phyloP scores from a whole-genome alignment of 352 stramenopile species.

The Thraustochytrium striatum region DNA sequence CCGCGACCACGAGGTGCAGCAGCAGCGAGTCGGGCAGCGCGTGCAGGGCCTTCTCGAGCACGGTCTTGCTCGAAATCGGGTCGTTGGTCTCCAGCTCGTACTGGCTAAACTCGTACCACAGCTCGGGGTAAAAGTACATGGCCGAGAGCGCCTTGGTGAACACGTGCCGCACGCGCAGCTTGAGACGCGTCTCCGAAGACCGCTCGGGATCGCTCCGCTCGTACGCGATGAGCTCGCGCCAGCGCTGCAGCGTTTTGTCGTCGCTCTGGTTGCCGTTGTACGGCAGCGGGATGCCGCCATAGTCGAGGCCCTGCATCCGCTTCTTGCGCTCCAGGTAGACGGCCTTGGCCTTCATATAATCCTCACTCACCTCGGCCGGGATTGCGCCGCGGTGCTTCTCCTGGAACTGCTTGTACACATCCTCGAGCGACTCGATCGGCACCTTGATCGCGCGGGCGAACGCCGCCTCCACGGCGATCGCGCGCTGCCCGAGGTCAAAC shows the following conservation, averaged over 20 bases:
- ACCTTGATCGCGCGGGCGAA: slow-evolving; percentile 13
- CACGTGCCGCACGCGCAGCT: slow-evolving; percentile 5
- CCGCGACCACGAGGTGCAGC: slow-evolving; percentile 15
- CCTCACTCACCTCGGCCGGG: slow-evolving; percentile 10
- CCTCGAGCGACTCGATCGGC: slow-evolving; percentile 3
- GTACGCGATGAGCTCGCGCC: slow-evolving; percentile 31
- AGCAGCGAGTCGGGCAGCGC: slow-evolving; percentile 38
- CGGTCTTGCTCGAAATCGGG: not conserved
- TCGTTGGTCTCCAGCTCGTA: slow-evolving; percentile 43
- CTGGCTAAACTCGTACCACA: slow-evolving; percentile 37
- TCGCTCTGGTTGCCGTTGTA: slow-evolving; percentile 8
- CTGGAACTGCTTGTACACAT: not conserved
- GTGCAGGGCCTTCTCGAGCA: slow-evolving; percentile 3
- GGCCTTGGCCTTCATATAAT: slow-evolving; percentile 37
- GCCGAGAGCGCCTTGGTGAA: not conserved
- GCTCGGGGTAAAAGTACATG: slow-evolving; percentile 40
- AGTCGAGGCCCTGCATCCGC: not conserved
- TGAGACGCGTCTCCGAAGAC: not conserved
- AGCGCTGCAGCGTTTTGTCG: not conserved
- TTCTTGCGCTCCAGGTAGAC: slow-evolving; percentile 37
- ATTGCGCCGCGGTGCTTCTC: too few relatives aligned
- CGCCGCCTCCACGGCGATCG: not conserved
- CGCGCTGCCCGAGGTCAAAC: slow-evolving; percentile 9
- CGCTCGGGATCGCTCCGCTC: slow-evolving; percentile 31
- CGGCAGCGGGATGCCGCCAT: not conserved